These are phyloP conservation scores for Fusarium sp. DNA, from an alignment of 2,329 filamentous ascomycete species.

Conservation along the genomic window DNA sequence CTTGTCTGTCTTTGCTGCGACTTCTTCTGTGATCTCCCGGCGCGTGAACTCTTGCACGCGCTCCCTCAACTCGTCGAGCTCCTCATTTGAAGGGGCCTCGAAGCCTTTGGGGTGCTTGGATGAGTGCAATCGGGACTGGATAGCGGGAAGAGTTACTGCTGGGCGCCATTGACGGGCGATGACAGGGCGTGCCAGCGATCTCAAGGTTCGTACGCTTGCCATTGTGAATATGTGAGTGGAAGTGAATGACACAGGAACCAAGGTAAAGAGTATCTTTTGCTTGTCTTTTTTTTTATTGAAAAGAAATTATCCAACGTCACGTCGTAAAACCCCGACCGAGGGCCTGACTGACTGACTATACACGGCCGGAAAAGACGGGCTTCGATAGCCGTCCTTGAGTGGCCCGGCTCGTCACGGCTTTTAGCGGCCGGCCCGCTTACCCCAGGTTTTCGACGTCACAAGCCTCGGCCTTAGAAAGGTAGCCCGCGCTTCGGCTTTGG, in stretches of 20 bases:
- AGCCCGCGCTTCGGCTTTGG: conserved; percentile 7
- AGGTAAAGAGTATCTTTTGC: neutral
- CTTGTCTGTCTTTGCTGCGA: conserved; percentile 86
- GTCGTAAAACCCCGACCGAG: conserved; percentile 34
- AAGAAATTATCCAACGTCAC: conserved; percentile 6
- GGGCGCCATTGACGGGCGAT: conserved; percentile 43
- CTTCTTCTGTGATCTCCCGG: conserved; percentile 85
- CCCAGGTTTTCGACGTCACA: conserved; percentile 50
- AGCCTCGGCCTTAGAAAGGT: conserved; percentile 40
- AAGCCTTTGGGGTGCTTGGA: conserved; percentile 74
- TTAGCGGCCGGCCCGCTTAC: conserved; percentile 45
- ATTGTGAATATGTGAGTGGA: conserved; percentile 49
- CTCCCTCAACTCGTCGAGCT: conserved; percentile 84
- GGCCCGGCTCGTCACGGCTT: conserved; percentile 43
- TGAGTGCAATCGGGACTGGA: conserved; percentile 63
- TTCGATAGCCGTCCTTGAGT: conserved; percentile 33
- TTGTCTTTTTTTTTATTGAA: neutral
- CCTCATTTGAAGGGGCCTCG: conserved; percentile 75
- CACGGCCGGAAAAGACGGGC: conserved; percentile 40
- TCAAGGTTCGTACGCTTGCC: conserved; percentile 57
- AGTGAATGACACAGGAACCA: neutral
- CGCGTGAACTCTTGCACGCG: conserved; percentile 90
- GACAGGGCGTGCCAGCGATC: conserved; percentile 55
- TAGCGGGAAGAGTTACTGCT: conserved; percentile 53
- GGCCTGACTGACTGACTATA: conserved; percentile 9